Evolutionary conservation across 768 basidiomycete species (phyloP).

Genomic region (Collybiopsis luxurians): DNA sequence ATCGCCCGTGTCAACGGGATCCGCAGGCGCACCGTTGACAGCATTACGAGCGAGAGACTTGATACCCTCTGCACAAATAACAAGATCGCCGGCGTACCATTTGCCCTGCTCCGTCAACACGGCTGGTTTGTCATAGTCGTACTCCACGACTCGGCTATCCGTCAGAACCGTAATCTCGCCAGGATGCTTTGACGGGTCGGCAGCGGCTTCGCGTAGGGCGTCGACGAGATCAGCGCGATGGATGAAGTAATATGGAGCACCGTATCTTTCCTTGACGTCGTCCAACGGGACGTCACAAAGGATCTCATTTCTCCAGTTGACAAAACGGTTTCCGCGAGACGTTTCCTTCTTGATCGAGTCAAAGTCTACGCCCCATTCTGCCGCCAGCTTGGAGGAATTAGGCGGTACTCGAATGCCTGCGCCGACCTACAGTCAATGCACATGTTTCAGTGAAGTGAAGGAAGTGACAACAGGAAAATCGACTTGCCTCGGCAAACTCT

Average conservation of each 20-base stretch:
- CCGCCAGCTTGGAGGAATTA: slow-evolving; percentile 27
- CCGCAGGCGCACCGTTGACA: slow-evolving; percentile 27
- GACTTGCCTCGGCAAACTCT: neutral
- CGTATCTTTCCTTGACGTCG: slow-evolving; percentile 27
- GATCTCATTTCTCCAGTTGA: slow-evolving; percentile 22
- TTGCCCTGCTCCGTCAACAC: slow-evolving; percentile 12
- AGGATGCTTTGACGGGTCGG: slow-evolving; percentile 19
- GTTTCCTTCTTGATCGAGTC: slow-evolving; percentile 20
- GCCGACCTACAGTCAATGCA: slow-evolving; percentile 28
- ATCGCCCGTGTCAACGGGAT: slow-evolving; percentile 32
- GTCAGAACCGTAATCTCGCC: slow-evolving; percentile 19
- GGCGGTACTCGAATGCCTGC: slow-evolving; percentile 34
- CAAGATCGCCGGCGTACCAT: slow-evolving; percentile 27
- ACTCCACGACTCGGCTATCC: slow-evolving; percentile 16
- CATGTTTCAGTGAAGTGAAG: too few species aligned
- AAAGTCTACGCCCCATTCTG: slow-evolving; percentile 24
- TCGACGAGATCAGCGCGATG: slow-evolving; percentile 32
- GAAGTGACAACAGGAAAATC: too few species aligned
- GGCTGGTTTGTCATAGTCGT: slow-evolving; percentile 18
- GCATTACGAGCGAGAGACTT: slow-evolving; percentile 27
- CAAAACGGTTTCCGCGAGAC: slow-evolving; percentile 6
- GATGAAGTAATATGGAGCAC: slow-evolving; percentile 28
- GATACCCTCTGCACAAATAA: slow-evolving; percentile 37
- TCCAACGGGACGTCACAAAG: slow-evolving; percentile 24
- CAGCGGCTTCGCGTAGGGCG: slow-evolving; percentile 18